Evolutionary conservation across 2,329 filamentous ascomycete species (phyloP).

Genomic region (Scorias spongiosa): DNA sequence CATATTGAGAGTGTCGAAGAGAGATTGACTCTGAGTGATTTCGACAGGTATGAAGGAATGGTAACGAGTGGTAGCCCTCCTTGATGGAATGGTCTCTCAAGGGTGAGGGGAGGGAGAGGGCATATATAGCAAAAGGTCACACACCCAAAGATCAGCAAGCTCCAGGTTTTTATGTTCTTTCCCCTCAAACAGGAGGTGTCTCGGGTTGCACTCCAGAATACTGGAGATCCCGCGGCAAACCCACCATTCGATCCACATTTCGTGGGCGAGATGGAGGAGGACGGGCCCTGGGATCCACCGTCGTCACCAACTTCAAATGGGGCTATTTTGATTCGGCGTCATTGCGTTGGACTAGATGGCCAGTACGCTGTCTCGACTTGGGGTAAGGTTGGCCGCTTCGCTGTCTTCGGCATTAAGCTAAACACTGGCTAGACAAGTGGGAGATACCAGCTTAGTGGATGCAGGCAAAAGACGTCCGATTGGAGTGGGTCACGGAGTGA

Average conservation of each 20-base stretch:
- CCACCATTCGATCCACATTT: not conserved
- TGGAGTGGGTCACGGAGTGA: no score
- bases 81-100: not conserved
- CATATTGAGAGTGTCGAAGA: constrained; percentile 9
- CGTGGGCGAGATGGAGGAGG: not conserved
- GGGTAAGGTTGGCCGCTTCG: not conserved
- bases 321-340: no score
- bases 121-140: not conserved
- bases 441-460: no score
- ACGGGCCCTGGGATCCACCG: not conserved
- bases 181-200: not conserved
- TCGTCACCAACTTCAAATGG: no score
- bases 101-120: not conserved
- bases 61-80: not conserved
- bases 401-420: not conserved
- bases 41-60: not conserved
- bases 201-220: not conserved
- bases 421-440: no score
- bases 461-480: no score
- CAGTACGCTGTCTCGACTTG: not conserved
- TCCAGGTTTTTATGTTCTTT: not conserved
- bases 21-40: not conserved
- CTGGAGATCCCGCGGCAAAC: not conserved
- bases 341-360: not conserved
- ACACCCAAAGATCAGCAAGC: not conserved